A percentile compares a stretch with the other conserved stretches of the same genome.
Evolutionary conservation across 1,284 basidiomycete species (phyloP).

Genomic region (Chalciporus sp.): DNA sequence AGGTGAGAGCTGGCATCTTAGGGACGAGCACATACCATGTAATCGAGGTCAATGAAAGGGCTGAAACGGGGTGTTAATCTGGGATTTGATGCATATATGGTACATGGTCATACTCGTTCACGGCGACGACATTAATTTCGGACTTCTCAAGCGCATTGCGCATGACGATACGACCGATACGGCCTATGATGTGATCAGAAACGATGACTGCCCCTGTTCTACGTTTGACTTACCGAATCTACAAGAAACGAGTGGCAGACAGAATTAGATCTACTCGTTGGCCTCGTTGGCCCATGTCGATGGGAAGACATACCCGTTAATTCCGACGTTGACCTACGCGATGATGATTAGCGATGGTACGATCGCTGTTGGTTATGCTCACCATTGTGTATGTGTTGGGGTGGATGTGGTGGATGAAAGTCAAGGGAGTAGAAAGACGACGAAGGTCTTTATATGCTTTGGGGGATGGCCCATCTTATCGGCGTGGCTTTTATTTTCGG

Average conservation of each 20-base stretch:
- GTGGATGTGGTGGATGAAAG: slow-evolving; percentile 6
- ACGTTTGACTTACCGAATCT: slow-evolving; percentile 76
- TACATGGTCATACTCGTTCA: slow-evolving; percentile 76
- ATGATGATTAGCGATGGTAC: slow-evolving; percentile 8
- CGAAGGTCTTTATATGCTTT: slow-evolving; percentile 26
- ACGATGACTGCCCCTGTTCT: not conserved
- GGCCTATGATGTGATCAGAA: slow-evolving; percentile 58
- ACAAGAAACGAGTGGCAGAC: slow-evolving; percentile 5
- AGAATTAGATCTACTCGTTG: slow-evolving; percentile 18
- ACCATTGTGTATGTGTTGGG: slow-evolving; percentile 25
- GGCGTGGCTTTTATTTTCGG: slow-evolving; percentile 26
- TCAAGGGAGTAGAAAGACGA: not conserved
- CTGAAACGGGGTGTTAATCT: slow-evolving; percentile 12
- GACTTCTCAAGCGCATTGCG: slow-evolving; percentile 87
- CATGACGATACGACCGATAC: slow-evolving; percentile 97
- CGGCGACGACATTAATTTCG: slow-evolving; percentile 82
- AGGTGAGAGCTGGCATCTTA: not conserved
- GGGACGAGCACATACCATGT: slow-evolving; percentile 71
- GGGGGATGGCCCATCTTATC: slow-evolving; percentile 26
- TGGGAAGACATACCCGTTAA: slow-evolving; percentile 75
- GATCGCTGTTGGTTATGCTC: not conserved
- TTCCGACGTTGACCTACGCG: slow-evolving; percentile 79
- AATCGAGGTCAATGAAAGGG: slow-evolving; percentile 66
- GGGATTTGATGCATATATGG: not conserved
- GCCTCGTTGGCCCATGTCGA: not conserved